Evolutionary conservation across 441 rosid genomes (phyloP).

Genomic region (Gossypium schwendimanii): DNA sequence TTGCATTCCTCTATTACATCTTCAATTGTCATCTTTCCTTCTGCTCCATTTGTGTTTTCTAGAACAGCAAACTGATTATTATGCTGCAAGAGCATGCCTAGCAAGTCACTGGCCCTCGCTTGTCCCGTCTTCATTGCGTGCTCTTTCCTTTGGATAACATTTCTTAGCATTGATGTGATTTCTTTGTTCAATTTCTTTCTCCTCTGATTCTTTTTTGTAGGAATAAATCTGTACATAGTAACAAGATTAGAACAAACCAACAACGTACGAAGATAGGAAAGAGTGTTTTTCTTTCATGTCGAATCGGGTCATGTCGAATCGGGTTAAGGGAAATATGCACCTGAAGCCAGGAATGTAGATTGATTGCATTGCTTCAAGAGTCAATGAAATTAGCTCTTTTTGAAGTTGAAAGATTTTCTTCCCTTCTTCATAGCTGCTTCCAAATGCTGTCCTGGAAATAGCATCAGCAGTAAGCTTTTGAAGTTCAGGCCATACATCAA

Average conservation of each 20-base stretch:
- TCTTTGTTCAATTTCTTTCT: constrained; percentile 30
- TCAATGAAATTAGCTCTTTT: constrained; percentile 23
- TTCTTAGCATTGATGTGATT: constrained; percentile 29
- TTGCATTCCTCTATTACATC: constrained; percentile 51
- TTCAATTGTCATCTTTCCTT: constrained; percentile 26
- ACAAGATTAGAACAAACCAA: background rate
- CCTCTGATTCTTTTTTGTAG: constrained; percentile 42
- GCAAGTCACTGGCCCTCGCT: constrained; percentile 30
- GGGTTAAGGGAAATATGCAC: constrained; percentile 12
- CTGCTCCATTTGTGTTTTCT: constrained; percentile 16
- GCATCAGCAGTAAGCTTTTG: constrained; percentile 36
- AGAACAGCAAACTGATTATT: constrained; percentile 15
- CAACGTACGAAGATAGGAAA: background rate
- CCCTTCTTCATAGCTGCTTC: constrained; percentile 45
- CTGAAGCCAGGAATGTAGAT: constrained; percentile 46
- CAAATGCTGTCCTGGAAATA: constrained; percentile 42
- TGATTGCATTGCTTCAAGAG: constrained; percentile 31
- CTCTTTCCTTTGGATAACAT: constrained; percentile 28
- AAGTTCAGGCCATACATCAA: constrained; percentile 48
- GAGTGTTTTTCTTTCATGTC: background rate
- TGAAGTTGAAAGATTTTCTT: constrained; percentile 38
- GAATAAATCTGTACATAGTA: constrained; percentile 28
- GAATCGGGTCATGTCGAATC: background rate
- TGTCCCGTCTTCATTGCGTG: constrained; percentile 24
- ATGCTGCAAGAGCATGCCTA: constrained; percentile 34